Conservation (phyloP, 192 early-diverging fungal genomes). For the Dispira simplex region DNA sequence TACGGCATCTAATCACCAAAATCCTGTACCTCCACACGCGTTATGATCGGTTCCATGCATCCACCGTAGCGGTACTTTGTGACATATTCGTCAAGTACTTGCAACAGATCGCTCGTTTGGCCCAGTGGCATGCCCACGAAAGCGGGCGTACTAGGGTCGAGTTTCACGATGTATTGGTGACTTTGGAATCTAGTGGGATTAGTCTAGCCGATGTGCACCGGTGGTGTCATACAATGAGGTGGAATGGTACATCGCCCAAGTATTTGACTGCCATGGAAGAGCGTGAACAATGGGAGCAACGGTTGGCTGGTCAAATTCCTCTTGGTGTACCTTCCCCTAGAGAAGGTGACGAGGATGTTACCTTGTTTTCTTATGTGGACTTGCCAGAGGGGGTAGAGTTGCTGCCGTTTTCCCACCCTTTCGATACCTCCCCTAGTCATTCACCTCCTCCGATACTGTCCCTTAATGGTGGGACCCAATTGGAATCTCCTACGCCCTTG, state of each 20-base stretch:
- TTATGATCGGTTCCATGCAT: conserved; percentile 8
- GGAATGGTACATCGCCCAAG: not conserved
- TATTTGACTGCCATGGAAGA: not conserved
- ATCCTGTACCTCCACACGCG: conserved; percentile 9
- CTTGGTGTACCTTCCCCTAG: too few species aligned
- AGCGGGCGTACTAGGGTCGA: not conserved
- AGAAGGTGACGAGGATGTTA: too few species aligned
- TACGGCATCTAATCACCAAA: conserved; percentile 1
- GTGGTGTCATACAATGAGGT: conserved; percentile 2
- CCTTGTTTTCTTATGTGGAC: too few species aligned
- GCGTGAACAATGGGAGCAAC: too few species aligned
- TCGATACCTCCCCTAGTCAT: too few species aligned
- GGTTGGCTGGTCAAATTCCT: too few species aligned
- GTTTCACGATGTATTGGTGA: conserved; percentile 1
- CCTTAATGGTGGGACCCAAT: too few species aligned
- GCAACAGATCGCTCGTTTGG: conserved; percentile 1
- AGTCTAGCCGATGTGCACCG: not conserved
- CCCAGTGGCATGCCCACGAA: not conserved
- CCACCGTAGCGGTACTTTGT: not conserved
- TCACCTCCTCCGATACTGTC: too few species aligned
- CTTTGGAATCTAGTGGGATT: not conserved
- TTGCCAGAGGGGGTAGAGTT: too few species aligned
- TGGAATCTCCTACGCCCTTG: too few species aligned
- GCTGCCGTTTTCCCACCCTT: too few species aligned
- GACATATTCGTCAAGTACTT: conserved; percentile 5